Evolutionary conservation across 2,329 filamentous ascomycete species (phyloP).

Genomic region (Neocatenulostroma microsporum): DNA sequence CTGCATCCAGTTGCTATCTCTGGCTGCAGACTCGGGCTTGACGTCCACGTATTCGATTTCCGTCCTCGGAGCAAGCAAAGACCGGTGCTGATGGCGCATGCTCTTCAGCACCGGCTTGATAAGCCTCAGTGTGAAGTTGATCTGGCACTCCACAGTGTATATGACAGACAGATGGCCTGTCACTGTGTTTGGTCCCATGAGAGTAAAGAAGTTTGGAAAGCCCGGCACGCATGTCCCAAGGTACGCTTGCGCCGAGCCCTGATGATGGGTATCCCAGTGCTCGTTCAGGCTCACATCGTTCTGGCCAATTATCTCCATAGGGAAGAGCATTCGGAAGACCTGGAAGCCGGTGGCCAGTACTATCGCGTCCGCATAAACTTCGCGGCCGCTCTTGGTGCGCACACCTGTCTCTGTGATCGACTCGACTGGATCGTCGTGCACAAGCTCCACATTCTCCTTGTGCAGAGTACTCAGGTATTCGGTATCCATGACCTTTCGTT

Average conservation of each 20-base stretch:
- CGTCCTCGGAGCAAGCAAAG: conserved; percentile 21
- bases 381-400: conserved; percentile 31
- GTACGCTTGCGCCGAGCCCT: conserved; percentile 36
- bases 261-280: conserved; percentile 33
- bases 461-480: conserved; percentile 40
- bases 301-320: conserved; percentile 41
- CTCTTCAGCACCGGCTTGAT: conserved; percentile 36
- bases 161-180: conserved; percentile 46
- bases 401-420: conserved; percentile 34
- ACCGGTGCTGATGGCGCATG: conserved; percentile 21
- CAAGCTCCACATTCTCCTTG: conserved; percentile 36
- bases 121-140: conserved; percentile 40
- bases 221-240: conserved; percentile 43
- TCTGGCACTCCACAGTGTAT: conserved; percentile 46
- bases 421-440: conserved; percentile 35
- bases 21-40: conserved; percentile 28
- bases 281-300: conserved; percentile 34
- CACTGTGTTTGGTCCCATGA: conserved; percentile 40
- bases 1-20: conserved; percentile 36
- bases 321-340: conserved; percentile 41
- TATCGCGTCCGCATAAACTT: conserved; percentile 39
- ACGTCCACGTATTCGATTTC: conserved; percentile 31
- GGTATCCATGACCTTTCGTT: conserved; percentile 42
- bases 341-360: conserved; percentile 45
- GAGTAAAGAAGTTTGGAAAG: conserved; percentile 43